phyloP scores from a whole-genome alignment of 148 eudicot species.

The Diospyros kaki region DNA sequence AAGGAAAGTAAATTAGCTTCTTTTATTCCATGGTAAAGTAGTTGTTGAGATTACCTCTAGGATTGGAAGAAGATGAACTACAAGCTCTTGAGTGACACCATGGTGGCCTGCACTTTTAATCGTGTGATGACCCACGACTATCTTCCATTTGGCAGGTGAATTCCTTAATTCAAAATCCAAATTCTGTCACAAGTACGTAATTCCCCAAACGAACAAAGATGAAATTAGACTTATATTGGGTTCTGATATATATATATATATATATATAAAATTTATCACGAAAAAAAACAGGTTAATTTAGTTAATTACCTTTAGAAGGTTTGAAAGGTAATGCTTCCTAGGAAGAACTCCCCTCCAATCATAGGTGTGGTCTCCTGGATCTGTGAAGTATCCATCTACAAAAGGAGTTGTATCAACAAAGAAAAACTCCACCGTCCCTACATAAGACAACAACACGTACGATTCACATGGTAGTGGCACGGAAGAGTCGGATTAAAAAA shows the following conservation, averaged over 20 bases:
- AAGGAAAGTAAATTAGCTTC: too few relatives aligned
- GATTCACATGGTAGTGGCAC: neutral
- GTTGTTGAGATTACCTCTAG: constrained; percentile 40
- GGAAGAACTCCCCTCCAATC: constrained; percentile 77
- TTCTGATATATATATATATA: neutral
- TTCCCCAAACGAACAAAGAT: too few relatives aligned
- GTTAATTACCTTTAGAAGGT: constrained; percentile 39
- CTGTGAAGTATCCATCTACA: constrained; percentile 47
- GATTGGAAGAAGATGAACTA: constrained; percentile 61
- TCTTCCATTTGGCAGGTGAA: constrained; percentile 81
- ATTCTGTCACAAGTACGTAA: constrained; percentile 31
- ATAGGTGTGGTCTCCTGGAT: constrained; percentile 40
- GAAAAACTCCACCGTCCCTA: constrained; percentile 66
- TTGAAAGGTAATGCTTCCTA: constrained; percentile 31
- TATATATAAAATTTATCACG: neutral
- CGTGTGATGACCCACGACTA: constrained; percentile 88
- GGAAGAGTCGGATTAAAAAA: neutral
- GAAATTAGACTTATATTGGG: too few relatives aligned
- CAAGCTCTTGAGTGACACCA: constrained; percentile 71
- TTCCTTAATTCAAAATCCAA: constrained; percentile 49
- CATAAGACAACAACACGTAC: constrained; percentile 5
- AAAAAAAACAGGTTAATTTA: too few relatives aligned
- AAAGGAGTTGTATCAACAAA: constrained; percentile 83
- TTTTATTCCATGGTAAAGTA: too few relatives aligned
- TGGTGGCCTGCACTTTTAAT: constrained; percentile 80